Evolutionary conservation across 129 eudicot species (phyloP), one percentile per base, ranked within the genome.

Genomic region (Flaveria ramosissima): DNA sequence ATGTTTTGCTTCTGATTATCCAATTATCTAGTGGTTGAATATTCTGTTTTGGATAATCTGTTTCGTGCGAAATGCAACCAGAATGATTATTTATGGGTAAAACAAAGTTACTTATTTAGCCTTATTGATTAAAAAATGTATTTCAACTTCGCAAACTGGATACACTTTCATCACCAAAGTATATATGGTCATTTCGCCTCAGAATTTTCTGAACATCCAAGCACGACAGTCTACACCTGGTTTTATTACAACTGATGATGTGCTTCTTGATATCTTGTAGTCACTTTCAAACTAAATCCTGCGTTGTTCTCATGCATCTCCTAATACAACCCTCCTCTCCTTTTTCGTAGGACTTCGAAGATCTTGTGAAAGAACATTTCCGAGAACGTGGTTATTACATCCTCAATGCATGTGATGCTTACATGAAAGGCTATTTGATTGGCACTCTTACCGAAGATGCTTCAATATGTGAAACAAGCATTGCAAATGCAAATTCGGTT

Each of bases 351-450:
- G 97, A 95, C 55, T 95, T 95, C 47, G 97, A 89, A 74, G 89
- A 80, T 36, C 92, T 95, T 57, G 84, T 95, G 42, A 71, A 52
- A 15, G 88, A 89, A 56, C 99, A 95, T 84, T 95, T 95, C 74
- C 85, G 80, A 79, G 83, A 78, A 68, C 96, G 87, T 57, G 99
- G 99, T 15, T 82, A 84, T 74, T 89, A 95, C 75, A 85, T 95
- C 26, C 95, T 95, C 51, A 91, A 86, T 86, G 99, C 99, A 20
- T 95, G 99, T 82, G 97, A 95, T 85, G 90, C 99, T 52, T 95
- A 95, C 71, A 91, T 86, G 97, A 89, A 92, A 68, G 97, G 99
- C 26, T 87, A 89, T 81, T 77, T 95, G 65, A 95, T 95, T 15
- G 99, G 95, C 14, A 76, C 99, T 12, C 95, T 95, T 13, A 41